A percentile compares a stretch with the other conserved stretches of the same genome.
phyloP scores from a whole-genome alignment of 2,329 filamentous ascomycete genomes.

The Rhinocladiella similis region DNA sequence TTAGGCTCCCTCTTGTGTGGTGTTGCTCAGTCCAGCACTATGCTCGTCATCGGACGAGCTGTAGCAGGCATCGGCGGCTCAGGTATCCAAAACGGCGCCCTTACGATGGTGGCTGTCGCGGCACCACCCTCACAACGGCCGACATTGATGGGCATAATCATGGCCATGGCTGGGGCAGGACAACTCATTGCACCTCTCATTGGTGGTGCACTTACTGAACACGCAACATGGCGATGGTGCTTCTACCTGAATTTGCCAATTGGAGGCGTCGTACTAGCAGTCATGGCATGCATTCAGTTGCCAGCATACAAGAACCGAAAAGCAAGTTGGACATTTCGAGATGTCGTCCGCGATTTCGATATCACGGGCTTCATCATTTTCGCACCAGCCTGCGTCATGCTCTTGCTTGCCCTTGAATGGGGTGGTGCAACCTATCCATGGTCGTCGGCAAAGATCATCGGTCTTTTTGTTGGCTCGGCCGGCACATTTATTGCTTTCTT shows the following conservation, averaged over 20 bases:
- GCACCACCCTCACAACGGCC: slow-evolving; percentile 37
- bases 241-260: slow-evolving; percentile 48
- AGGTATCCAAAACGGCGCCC: slow-evolving; percentile 42
- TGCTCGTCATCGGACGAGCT: slow-evolving; percentile 37
- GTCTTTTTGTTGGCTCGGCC: slow-evolving; percentile 30
- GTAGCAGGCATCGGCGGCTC: slow-evolving; percentile 36
- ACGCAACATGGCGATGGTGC: slow-evolving; percentile 36
- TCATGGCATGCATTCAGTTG: slow-evolving; percentile 34
- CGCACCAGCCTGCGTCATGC: slow-evolving; percentile 27
- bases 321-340: slow-evolving; percentile 14
- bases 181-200: slow-evolving; percentile 44
- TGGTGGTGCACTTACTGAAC: slow-evolving; percentile 42
- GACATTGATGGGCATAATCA: slow-evolving; percentile 35
- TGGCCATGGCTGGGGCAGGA: slow-evolving; percentile 36
- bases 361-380: slow-evolving; percentile 30
- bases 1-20: slow-evolving; percentile 35
- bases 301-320: slow-evolving; percentile 32
- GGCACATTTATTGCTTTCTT: slow-evolving; percentile 35
- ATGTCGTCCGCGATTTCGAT: slow-evolving; percentile 26
- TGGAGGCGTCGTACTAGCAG: slow-evolving; percentile 40
- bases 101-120: slow-evolving; percentile 39
- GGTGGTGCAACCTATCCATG: slow-evolving; percentile 29
- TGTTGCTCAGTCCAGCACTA: slow-evolving; percentile 31
- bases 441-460: slow-evolving; percentile 30
- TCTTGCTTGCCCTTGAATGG: slow-evolving; percentile 32